phyloP scores from a whole-genome alignment of 2,329 filamentous ascomycete genomes.

The Sclerotinia spermophila region DNA sequence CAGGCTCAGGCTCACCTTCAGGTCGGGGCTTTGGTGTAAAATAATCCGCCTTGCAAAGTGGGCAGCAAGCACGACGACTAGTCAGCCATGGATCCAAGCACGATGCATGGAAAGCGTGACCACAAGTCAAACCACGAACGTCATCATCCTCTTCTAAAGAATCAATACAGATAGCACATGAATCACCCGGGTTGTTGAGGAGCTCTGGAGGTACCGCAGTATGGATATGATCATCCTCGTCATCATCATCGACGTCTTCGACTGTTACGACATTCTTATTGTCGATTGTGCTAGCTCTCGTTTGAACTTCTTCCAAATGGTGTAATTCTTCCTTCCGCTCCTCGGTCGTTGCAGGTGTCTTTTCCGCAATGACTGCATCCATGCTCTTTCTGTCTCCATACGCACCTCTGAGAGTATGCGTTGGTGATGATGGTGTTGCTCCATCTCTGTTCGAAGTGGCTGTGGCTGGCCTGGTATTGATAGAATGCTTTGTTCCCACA shows the following conservation, averaged over 20 bases:
- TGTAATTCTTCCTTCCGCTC: conserved; percentile 31
- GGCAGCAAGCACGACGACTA: conserved; percentile 88
- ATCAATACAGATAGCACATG: conserved; percentile 95
- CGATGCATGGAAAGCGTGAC: conserved; percentile 95
- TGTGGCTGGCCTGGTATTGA: conserved; percentile 27
- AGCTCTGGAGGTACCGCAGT: conserved; percentile 78
- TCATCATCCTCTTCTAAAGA: conserved; percentile 93
- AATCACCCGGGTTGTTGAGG: conserved; percentile 78
- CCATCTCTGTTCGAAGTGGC: conserved; percentile 25
- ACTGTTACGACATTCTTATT: conserved; percentile 38
- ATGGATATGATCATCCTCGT: conserved; percentile 75
- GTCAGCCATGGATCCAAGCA: conserved; percentile 98
- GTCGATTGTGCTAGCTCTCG: conserved; percentile 36
- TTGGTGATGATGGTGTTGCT: conserved; percentile 20
- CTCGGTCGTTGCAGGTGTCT: conserved; percentile 20
- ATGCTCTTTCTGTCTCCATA: conserved; percentile 24
- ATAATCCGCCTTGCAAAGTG: conserved; percentile 96
- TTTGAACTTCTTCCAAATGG: conserved; percentile 32
- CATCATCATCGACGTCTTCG: conserved; percentile 60
- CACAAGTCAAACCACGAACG: conserved; percentile 87
- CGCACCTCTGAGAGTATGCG: conserved; percentile 15
- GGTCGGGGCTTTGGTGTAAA: conserved; percentile 88
- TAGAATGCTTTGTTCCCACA: conserved; percentile 39
- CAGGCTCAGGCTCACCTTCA: conserved; percentile 34
- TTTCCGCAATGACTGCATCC: conserved; percentile 25